These are phyloP conservation scores for Lodderomyces beijingensis DNA, from an alignment of 1,139 yeast genomes.

Conservation along the genomic window DNA sequence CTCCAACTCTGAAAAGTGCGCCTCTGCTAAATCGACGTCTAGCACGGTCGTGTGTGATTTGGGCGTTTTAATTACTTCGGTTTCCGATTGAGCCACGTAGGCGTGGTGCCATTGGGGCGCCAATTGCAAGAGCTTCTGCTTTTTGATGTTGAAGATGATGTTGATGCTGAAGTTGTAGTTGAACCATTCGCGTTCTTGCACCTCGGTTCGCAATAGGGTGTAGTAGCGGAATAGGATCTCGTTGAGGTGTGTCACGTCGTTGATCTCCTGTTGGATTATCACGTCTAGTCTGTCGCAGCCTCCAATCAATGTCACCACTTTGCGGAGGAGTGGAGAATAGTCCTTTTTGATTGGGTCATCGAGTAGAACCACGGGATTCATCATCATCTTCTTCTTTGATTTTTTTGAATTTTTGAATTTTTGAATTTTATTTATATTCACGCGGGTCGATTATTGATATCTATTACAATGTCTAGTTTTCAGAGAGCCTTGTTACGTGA, in stretches of 20 bases:
- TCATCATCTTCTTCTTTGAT: slow-evolving; percentile 3
- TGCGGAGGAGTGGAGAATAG: slow-evolving; percentile 20
- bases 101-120: slow-evolving; percentile 7
- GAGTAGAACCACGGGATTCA: slow-evolving; percentile 20
- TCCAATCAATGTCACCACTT: slow-evolving; percentile 3
- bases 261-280: slow-evolving; percentile 17
- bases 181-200: slow-evolving; percentile 12
- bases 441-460: not conserved
- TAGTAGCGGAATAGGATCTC: slow-evolving; percentile 25
- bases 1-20: not conserved
- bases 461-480: not conserved
- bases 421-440: not conserved
- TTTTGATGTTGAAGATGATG: slow-evolving; percentile 23
- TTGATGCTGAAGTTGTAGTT: slow-evolving; percentile 29
- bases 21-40: not conserved
- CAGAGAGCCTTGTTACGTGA: not conserved
- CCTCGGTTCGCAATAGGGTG: slow-evolving; percentile 19
- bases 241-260: slow-evolving; percentile 21
- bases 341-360: slow-evolving; percentile 21
- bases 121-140: slow-evolving; percentile 2
- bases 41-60: not conserved
- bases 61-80: not conserved
- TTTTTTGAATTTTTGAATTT: not conserved
- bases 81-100: slow-evolving; percentile 7
- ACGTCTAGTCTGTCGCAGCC: slow-evolving; percentile 20